Evolutionary conservation across 2,329 filamentous ascomycete genomes (phyloP), one percentile per base, ranked within the genome.

Genomic region (Nothophaeocryptopus gaeumannii): DNA sequence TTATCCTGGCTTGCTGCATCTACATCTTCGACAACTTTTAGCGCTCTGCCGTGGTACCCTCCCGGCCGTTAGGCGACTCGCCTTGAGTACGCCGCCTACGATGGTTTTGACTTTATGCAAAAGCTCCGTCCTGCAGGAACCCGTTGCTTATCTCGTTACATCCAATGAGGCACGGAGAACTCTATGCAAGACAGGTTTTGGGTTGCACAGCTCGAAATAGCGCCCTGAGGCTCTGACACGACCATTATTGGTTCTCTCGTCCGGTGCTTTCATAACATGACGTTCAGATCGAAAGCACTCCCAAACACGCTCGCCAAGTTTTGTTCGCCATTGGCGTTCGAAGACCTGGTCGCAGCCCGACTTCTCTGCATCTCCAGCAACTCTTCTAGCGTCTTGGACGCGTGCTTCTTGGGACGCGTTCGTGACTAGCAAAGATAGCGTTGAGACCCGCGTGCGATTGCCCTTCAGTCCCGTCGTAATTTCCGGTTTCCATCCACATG

Each of bases 71-170:
- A 32, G n/a, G 49, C 40, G 40, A 43, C 30, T 14, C 49, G 35
- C 14, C 44, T 43, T 35, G 39, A 29, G 39, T n/a, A 26, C 16
- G 37, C 41, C 15, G 16, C 8, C 15, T n/a, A 13, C 42, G 33
- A 32, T 43, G 38, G 32, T 35, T 20, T 31, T 29, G 32, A 47
- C 33, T 37, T 42, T 35, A 31, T 36, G 16, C 31, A 34, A 37
- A 31, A 32, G 39, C 41, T 30, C 41, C 20, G 39, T 47, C 29
- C 50, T 52, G 50, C 50, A 52, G 50, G 50, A 52, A 52, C 44
- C 44, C 49, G 49, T 38, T 16, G 36, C 11, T n/a, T 14, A 16
- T 39, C 38, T 16, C 20, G 5, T 5, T 11, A 12, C 13, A 30
- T 16, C 50, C 50, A 52, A 52, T 52, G 11, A 39, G 11, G 10